phyloP scores from a whole-genome alignment of 169 alveolate genomes.

The Plasmodium vivax region DNA sequence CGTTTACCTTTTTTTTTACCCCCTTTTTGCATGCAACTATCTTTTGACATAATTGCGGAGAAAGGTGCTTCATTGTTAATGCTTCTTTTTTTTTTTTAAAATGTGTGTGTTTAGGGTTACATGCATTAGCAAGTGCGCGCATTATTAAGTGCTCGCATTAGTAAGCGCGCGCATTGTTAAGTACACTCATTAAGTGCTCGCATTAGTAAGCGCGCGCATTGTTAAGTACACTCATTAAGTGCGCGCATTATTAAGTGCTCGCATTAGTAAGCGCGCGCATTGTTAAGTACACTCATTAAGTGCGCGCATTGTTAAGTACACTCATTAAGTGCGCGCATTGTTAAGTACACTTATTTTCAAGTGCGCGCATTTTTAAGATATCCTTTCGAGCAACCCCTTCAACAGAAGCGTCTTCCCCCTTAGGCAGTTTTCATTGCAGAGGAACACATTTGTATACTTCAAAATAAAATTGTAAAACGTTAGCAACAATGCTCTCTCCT shows the following conservation, averaged over 20 bases:
- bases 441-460: constrained; percentile 26
- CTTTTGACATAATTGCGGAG: neutral
- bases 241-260: neutral
- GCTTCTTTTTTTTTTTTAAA: neutral
- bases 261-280: neutral
- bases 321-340: no score
- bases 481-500: constrained; percentile 20
- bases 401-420: constrained; percentile 42
- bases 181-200: neutral
- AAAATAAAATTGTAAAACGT: constrained; percentile 36
- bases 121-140: neutral
- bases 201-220: neutral
- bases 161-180: neutral
- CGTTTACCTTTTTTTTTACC: neutral
- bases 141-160: neutral
- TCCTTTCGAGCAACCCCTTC: constrained; percentile 38
- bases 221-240: neutral
- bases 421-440: constrained; percentile 50
- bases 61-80: neutral
- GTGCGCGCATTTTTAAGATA: constrained; percentile 5
- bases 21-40: neutral
- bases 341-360: neutral
- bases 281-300: neutral
- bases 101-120: neutral
- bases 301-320: neutral